These are phyloP conservation scores for Coelastrella sp. DNA, from an alignment of 139 green algal genomes.

Conservation along the genomic window DNA sequence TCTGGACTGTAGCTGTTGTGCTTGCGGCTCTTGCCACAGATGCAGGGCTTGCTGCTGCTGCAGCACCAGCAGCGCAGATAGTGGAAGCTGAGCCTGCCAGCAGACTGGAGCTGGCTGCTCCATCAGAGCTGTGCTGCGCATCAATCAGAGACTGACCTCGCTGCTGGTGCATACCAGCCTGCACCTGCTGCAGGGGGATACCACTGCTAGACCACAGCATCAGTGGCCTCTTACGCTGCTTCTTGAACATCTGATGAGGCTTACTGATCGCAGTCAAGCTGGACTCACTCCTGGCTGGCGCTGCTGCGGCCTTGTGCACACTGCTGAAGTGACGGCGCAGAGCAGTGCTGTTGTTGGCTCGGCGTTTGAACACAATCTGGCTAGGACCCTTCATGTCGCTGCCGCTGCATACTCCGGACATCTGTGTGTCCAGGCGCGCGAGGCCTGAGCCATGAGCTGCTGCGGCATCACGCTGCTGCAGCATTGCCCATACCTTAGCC, in stretches of 20 bases:
- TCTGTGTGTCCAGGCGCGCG: background rate
- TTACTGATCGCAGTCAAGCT: background rate
- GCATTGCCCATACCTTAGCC: background rate
- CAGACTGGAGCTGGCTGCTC: too few species aligned
- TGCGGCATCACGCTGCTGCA: slow-evolving; percentile 11
- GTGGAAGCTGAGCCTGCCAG: too few species aligned
- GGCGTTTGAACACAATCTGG: slow-evolving; percentile 24
- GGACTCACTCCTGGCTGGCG: background rate
- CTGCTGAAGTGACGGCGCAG: slow-evolving; percentile 38
- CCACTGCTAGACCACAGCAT: slow-evolving; percentile 34
- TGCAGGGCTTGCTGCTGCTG: too few species aligned
- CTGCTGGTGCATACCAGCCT: background rate
- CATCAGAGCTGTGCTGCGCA: too few species aligned
- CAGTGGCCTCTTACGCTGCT: slow-evolving; percentile 35
- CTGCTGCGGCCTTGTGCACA: background rate
- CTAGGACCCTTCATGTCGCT: background rate
- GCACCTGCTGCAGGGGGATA: background rate
- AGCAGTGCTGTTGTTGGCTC: slow-evolving; percentile 3
- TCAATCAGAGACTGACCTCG: too few species aligned
- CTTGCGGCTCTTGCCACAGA: too few species aligned
- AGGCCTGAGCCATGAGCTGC: background rate
- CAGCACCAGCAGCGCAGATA: too few species aligned
- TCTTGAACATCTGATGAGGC: slow-evolving; percentile 41
- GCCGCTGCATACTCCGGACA: background rate
- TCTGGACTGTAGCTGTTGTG: background rate